Evolutionary conservation across 2,329 filamentous ascomycete genomes (phyloP).

Genomic region (Volutella citrinella): DNA sequence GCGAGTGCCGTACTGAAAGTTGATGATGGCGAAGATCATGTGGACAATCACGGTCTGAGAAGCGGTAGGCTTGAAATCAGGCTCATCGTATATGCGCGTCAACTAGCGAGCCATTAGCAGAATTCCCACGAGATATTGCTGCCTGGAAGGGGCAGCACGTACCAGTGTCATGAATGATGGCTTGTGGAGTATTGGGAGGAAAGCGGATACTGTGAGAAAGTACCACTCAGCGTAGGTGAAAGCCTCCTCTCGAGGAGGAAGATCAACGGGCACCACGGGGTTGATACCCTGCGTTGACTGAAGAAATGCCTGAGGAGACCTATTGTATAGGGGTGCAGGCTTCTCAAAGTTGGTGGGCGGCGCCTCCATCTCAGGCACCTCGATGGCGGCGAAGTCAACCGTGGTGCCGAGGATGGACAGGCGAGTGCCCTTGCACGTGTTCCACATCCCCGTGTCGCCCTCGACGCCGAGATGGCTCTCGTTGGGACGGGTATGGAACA

Average conservation of each 20-base stretch:
- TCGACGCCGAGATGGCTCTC: constrained; percentile 67
- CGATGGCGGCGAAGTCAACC: constrained; percentile 73
- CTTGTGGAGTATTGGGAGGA: constrained; percentile 74
- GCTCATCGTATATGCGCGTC: constrained; percentile 67
- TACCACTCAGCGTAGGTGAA: constrained; percentile 73
- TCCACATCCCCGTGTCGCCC: constrained; percentile 62
- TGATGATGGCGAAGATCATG: constrained; percentile 76
- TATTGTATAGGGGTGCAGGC: constrained; percentile 57
- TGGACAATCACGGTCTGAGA: constrained; percentile 70
- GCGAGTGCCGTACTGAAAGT: constrained; percentile 72
- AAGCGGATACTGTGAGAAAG: constrained; percentile 68
- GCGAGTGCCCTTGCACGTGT: constrained; percentile 71
- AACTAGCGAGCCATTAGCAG: no score
- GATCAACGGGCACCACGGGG: constrained; percentile 50
- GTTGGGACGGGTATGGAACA: constrained; percentile 42
- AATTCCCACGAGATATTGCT: no score
- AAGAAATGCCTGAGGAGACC: constrained; percentile 69
- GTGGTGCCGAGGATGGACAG: constrained; percentile 78
- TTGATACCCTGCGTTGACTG: constrained; percentile 62
- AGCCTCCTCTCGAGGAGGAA: constrained; percentile 64
- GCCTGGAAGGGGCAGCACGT: constrained; percentile 29
- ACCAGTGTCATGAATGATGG: constrained; percentile 69
- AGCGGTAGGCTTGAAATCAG: constrained; percentile 56
- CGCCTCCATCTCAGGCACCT: constrained; percentile 65
- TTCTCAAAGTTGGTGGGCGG: constrained; percentile 33